Evolutionary conservation across 2,329 filamentous ascomycete genomes (phyloP).

Genomic region (Paracorniculantispora psalliotae): DNA sequence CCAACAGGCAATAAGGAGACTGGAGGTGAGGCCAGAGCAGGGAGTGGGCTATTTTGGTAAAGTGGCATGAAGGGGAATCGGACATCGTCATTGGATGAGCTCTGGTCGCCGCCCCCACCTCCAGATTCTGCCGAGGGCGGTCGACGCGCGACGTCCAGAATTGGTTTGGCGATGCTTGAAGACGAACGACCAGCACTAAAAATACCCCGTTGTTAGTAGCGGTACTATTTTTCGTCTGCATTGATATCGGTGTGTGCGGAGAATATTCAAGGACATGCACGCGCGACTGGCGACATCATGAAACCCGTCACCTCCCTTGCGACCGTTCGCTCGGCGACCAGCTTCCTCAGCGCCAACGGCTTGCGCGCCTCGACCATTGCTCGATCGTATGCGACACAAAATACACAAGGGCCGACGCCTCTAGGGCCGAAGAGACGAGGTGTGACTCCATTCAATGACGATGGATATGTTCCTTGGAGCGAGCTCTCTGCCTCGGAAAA

Average conservation of each 20-base stretch:
- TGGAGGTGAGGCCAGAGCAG: conserved; percentile 22
- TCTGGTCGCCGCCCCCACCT: conserved; percentile 23
- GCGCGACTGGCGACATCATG: conserved; percentile 37
- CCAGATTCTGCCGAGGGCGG: conserved; percentile 35
- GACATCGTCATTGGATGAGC: conserved; percentile 30
- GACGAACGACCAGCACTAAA: background rate
- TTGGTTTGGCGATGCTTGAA: background rate
- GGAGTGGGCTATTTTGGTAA: conserved; percentile 30
- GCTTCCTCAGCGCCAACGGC: conserved; percentile 23
- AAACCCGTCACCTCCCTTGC: conserved; percentile 37
- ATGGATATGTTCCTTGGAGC: conserved; percentile 75
- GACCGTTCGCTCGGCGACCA: conserved; percentile 29
- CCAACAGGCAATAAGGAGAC: conserved; percentile 26
- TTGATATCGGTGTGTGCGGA: background rate
- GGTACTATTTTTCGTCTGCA: background rate
- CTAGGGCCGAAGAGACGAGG: conserved; percentile 54
- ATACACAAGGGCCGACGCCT: conserved; percentile 34
- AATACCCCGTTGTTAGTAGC: background rate
- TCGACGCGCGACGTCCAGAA: conserved; percentile 19
- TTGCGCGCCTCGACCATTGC: conserved; percentile 34
- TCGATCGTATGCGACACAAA: conserved; percentile 57
- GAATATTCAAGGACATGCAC: conserved; percentile 27
- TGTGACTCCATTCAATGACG: conserved; percentile 82
- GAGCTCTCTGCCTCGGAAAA: conserved; percentile 74
- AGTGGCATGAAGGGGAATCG: conserved; percentile 36